Evolutionary conservation across 1,139 yeast species (phyloP).

Genomic region (Blastobotrys proliferans): DNA sequence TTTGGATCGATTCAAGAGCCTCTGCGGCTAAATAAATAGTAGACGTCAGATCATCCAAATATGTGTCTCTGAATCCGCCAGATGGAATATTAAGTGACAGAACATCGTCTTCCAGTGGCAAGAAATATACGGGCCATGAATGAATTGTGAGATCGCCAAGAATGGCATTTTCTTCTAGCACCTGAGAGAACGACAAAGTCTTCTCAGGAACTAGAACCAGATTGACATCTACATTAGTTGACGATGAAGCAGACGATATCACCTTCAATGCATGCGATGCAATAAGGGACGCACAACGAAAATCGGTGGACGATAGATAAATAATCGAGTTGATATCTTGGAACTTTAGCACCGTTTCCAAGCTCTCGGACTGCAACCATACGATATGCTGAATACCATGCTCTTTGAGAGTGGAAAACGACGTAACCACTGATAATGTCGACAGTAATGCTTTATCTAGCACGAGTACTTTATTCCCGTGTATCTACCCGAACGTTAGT

Average conservation of each 20-base stretch:
- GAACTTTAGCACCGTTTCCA: slow-evolving; percentile 15
- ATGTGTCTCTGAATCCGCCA: slow-evolving; percentile 35
- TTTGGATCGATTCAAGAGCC: slow-evolving; percentile 38
- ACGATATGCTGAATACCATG: slow-evolving; percentile 56
- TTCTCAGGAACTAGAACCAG: slow-evolving; percentile 35
- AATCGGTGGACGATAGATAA: slow-evolving; percentile 25
- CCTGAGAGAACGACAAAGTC: slow-evolving; percentile 32
- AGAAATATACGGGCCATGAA: slow-evolving; percentile 35
- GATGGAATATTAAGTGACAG: slow-evolving; percentile 33
- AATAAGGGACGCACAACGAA: slow-evolving; percentile 23
- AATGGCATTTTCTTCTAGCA: slow-evolving; percentile 35
- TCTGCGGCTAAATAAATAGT: slow-evolving; percentile 41
- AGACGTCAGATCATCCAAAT: slow-evolving; percentile 35
- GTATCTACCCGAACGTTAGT: slow-evolving; percentile 17
- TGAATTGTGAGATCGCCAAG: slow-evolving; percentile 37
- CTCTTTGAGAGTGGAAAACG: slow-evolving; percentile 52
- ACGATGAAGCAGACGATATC: slow-evolving; percentile 15
- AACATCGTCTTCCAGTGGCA: slow-evolving; percentile 33
- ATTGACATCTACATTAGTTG: slow-evolving; percentile 17
- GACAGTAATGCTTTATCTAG: slow-evolving; percentile 55
- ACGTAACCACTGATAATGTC: slow-evolving; percentile 54
- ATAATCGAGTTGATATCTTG: slow-evolving; percentile 17
- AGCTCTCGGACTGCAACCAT: slow-evolving; percentile 44
- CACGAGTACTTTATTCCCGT: slow-evolving; percentile 42
- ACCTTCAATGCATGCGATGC: slow-evolving; percentile 27